phyloP scores from a whole-genome alignment of 345 rosid species.

The Linum tenue region DNA sequence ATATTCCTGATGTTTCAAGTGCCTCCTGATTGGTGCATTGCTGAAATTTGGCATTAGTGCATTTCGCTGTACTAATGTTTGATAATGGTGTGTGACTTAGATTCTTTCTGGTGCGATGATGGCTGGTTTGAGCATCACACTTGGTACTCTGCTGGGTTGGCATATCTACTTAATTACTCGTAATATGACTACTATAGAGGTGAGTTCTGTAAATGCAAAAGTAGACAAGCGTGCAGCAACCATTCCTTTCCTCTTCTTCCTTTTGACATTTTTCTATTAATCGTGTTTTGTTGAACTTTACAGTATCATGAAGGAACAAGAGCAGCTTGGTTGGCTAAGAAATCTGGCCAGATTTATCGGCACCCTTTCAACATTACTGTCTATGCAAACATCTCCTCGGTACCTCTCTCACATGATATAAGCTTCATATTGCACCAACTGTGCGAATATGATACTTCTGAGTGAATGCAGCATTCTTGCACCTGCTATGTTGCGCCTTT shows the following conservation, averaged over 20 bases:
- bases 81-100: constrained; percentile 19
- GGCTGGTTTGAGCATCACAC: constrained; percentile 34
- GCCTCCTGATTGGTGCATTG: neutral
- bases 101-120: constrained; percentile 36
- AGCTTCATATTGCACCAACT: neutral
- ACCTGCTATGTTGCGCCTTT: neutral
- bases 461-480: neutral
- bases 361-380: constrained; percentile 53
- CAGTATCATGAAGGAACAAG: constrained; percentile 66
- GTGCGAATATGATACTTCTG: neutral
- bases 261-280: neutral
- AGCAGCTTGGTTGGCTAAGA: constrained; percentile 70
- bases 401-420: constrained; percentile 19
- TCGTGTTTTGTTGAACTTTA: constrained; percentile 11
- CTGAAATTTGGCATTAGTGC: neutral
- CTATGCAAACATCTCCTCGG: constrained; percentile 56
- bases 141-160: constrained; percentile 70
- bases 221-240: neutral
- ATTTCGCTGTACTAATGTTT: neutral
- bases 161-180: constrained; percentile 62
- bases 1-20: neutral
- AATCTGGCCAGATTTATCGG: constrained; percentile 68
- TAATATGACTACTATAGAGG: constrained; percentile 89
- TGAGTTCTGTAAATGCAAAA: constrained; percentile 10
- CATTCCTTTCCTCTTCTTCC: constrained; percentile 3